A percentile compares a stretch with the other conserved stretches of the same genome.
These are phyloP conservation scores for Eucalyptus rudis DNA, from an alignment of 345 rosid species.

Conservation along the genomic window DNA sequence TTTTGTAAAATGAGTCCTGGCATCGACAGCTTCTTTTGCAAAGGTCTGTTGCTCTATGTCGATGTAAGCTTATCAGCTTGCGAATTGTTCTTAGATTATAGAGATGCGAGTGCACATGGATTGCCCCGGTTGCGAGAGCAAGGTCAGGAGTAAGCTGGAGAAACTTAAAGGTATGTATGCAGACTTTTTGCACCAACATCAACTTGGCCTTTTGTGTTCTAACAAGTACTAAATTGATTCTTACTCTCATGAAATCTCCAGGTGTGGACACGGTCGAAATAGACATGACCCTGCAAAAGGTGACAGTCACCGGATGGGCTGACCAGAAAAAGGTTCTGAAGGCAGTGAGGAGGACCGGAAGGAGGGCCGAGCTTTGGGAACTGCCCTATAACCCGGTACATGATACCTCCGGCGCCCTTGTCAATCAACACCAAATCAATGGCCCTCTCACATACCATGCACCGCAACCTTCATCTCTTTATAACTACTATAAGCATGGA, in stretches of 20 bases:
- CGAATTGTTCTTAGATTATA: constrained; percentile 22
- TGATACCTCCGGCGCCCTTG: not conserved
- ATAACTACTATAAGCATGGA: constrained; percentile 86
- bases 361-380: constrained; percentile 89
- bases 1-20: not conserved
- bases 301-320: constrained; percentile 68
- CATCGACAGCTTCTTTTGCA: not conserved
- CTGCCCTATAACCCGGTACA: constrained; percentile 51
- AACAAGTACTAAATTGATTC: not conserved
- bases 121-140: constrained; percentile 73
- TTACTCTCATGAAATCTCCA: not conserved
- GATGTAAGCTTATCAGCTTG: not conserved
- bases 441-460: constrained; percentile 40
- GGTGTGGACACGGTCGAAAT: constrained; percentile 72
- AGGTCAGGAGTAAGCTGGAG: constrained; percentile 44
- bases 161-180: constrained; percentile 45
- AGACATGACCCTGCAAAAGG: constrained; percentile 65
- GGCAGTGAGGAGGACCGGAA: constrained; percentile 55
- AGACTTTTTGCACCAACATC: not conserved
- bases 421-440: constrained; percentile 43
- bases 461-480: constrained; percentile 52
- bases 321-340: constrained; percentile 75
- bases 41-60: not conserved
- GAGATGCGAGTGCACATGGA: constrained; percentile 92
- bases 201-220: not conserved